phyloP scores from a whole-genome alignment of 148 eudicot species.

The Diospyros kaki region DNA sequence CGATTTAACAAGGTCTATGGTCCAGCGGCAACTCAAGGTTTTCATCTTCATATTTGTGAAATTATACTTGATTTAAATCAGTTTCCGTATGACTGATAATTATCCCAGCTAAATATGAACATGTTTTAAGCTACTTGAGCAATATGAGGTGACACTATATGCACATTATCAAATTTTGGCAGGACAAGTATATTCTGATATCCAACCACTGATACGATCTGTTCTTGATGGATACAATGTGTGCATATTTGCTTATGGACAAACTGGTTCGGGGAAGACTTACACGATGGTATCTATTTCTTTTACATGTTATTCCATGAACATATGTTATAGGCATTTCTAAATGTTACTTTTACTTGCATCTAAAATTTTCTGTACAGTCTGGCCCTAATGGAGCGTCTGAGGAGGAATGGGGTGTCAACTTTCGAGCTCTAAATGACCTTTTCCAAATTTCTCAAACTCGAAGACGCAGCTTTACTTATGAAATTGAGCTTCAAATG shows the following conservation, averaged over 20 bases:
- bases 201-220: conserved; percentile 58
- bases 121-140: not conserved
- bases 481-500: conserved; percentile 35
- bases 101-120: not conserved
- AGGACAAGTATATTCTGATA: conserved; percentile 56
- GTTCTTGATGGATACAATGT: conserved; percentile 79
- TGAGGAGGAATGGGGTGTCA: conserved; percentile 37
- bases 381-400: conserved; percentile 32
- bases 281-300: conserved; percentile 54
- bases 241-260: conserved; percentile 85
- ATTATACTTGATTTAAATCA: not conserved
- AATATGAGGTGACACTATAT: not conserved
- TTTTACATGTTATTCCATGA: not conserved
- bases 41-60: conserved; percentile 13
- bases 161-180: conserved; percentile 13
- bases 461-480: conserved; percentile 18
- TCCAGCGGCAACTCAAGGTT: conserved; percentile 80
- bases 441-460: conserved; percentile 34
- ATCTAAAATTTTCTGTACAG: conserved; percentile 10
- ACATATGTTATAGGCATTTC: not conserved
- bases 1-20: conserved; percentile 91
- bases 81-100: not conserved
- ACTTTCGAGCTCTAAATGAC: conserved; percentile 38
- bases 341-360: not conserved
- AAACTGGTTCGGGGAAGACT: conserved; percentile 85